Evolutionary conservation across 345 rosid genomes (phyloP), one percentile per base, ranked within the genome.

Genomic region (Eutrema heterophyllum): DNA sequence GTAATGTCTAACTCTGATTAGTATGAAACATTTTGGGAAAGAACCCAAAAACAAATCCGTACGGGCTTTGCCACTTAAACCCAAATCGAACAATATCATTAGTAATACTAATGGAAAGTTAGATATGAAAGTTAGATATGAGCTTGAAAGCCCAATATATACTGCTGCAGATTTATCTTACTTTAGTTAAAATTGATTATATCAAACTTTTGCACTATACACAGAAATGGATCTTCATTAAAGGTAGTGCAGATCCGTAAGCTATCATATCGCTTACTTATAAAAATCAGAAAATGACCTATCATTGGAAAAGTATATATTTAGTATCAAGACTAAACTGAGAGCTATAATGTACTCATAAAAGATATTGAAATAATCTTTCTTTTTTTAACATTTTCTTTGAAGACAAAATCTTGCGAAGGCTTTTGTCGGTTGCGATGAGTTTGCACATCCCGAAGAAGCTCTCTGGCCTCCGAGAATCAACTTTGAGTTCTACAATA

Each of bases 171-270:
- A 76, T 70, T 69, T 70, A 76, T 76, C 54, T 55, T 63, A 69
- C 79, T 76, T 76, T 76, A 69, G 15, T 44, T 53, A 45, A 44
- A 27, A 18, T 69, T 69, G 70, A 55, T 62, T 46, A 70, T 54
- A 63, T 64, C 67, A 48, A 56, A 49, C 77, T 77, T 77, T 77
- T 77, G 68, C 68, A 77, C 72, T 57, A 58, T 75, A 51, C 56
- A 75, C 62, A 43, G 10, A 50, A 57, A 65, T 49, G 76, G 63
- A 77, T 71, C 80, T 77, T 71, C 68, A 71, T 77, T 57, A 77
- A 77, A 77, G 80, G 80, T 49, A 49, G 77, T 71, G 80, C 72
- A 71, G 80, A 77, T 77, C 63, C 68, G 63, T 71, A 68, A 33
- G 74, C 63, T 68, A 65, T 71, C 72, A 77, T 65, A 48, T 65